phyloP scores from a whole-genome alignment of 2,329 filamentous ascomycete genomes.

The Colletotrichum sp. region DNA sequence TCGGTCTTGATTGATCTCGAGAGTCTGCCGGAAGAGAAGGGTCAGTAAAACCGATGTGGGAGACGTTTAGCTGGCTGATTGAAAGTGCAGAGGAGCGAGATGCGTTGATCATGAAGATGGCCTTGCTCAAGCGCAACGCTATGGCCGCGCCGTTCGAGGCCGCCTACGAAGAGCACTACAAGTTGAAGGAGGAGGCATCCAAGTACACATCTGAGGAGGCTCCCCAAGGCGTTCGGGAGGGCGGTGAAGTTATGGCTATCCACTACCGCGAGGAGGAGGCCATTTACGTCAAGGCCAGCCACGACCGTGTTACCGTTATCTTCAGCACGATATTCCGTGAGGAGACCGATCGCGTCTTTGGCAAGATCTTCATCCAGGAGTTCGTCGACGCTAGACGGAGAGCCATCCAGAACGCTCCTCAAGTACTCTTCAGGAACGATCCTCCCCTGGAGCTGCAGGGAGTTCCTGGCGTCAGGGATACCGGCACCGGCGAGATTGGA shows the following conservation, averaged over 20 bases:
- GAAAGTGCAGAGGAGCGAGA: slow-evolving; percentile 73
- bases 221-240: slow-evolving; percentile 87
- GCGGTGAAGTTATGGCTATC: slow-evolving; percentile 92
- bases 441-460: slow-evolving; percentile 90
- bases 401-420: slow-evolving; percentile 97
- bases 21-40: slow-evolving; percentile 79
- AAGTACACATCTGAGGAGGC: slow-evolving; percentile 94
- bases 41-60: slow-evolving; percentile 42
- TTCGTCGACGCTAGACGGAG: slow-evolving; percentile 95
- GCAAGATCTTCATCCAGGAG: slow-evolving; percentile 98
- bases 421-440: slow-evolving; percentile 95
- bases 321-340: slow-evolving; percentile 98
- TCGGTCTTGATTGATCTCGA: slow-evolving; percentile 91
- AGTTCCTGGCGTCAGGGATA: slow-evolving; percentile 80
- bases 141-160: slow-evolving; percentile 99
- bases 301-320: slow-evolving; percentile 97
- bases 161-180: slow-evolving; percentile 91
- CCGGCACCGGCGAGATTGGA: slow-evolving; percentile 84
- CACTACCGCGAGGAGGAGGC: slow-evolving; percentile 99
- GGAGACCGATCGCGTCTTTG: slow-evolving; percentile 96
- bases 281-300: slow-evolving; percentile 97
- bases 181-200: slow-evolving; percentile 84
- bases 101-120: slow-evolving; percentile 84
- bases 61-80: not conserved
- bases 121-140: slow-evolving; percentile 94